These are phyloP conservation scores for Termitomyces sp. DNA, from an alignment of 768 basidiomycete genomes.

Conservation along the genomic window DNA sequence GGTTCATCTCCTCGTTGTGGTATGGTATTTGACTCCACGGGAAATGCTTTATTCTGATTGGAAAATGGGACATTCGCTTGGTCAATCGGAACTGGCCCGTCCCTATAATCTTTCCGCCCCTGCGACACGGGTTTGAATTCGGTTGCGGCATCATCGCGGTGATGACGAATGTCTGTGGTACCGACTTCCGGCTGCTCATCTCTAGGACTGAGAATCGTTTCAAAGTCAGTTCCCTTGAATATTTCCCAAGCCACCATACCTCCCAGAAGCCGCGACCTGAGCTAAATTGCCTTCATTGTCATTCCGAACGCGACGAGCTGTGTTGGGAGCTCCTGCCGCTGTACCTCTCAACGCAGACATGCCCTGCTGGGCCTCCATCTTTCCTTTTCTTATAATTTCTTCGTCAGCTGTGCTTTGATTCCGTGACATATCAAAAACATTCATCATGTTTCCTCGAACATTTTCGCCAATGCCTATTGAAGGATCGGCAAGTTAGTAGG, in stretches of 20 bases:
- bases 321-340: not conserved
- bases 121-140: not conserved
- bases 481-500: not conserved
- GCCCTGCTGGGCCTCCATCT: conserved; percentile 34
- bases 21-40: not conserved
- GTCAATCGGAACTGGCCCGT: not conserved
- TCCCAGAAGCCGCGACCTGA: not conserved
- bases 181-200: not conserved
- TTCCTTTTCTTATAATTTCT: conserved; percentile 30
- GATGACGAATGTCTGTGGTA: not conserved
- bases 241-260: not conserved
- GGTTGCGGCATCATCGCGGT: not conserved
- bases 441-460: conserved; percentile 36
- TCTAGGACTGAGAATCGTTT: not conserved
- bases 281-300: not conserved
- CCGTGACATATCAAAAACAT: conserved; percentile 31
- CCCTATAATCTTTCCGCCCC: not conserved
- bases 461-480: conserved; percentile 36
- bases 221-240: fast-evolving
- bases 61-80: not conserved
- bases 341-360: conserved; percentile 21
- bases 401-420: conserved; percentile 25
- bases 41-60: not conserved
- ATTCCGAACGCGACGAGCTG: not conserved
- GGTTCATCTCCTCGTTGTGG: too few relatives aligned